Percentiles rank a stretch among this genome's conserved stretches.
Evolutionary conservation across 495 filamentous ascomycete species (phyloP).

Genomic region (Xylaria sp.): DNA sequence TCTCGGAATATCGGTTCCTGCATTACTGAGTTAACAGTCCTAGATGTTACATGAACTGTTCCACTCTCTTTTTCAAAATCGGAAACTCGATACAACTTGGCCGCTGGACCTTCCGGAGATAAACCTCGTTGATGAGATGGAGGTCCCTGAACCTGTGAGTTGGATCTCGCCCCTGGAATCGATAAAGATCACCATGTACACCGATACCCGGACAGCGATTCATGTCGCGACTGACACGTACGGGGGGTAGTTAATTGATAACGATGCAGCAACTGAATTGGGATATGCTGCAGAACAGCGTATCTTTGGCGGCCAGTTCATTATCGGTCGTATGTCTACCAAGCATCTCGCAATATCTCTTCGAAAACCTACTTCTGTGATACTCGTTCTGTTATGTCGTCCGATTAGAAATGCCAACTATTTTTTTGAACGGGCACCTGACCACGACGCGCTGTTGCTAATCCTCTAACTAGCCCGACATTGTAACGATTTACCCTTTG

Average conservation of each 20-base stretch:
- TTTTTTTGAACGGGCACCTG: neutral
- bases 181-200: neutral
- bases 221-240: neutral
- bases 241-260: neutral
- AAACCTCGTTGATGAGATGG: neutral
- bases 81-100: neutral
- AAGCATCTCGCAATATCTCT: neutral
- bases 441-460: neutral
- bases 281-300: constrained; percentile 14
- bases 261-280: neutral
- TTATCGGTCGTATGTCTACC: constrained; percentile 7
- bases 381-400: neutral
- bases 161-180: neutral
- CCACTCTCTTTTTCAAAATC: neutral
- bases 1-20: neutral
- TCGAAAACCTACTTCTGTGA: neutral
- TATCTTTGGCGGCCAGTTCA: constrained; percentile 11
- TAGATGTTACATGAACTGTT: constrained; percentile 21
- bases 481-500: neutral
- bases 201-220: neutral
- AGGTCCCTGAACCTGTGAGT: neutral
- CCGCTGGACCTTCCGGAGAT: neutral
- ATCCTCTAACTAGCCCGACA: neutral
- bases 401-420: neutral
- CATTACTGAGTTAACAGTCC: neutral